Conservation (phyloP, 2,329 filamentous ascomycete genomes). For the Pseudopithomyces maydicus region DNA sequence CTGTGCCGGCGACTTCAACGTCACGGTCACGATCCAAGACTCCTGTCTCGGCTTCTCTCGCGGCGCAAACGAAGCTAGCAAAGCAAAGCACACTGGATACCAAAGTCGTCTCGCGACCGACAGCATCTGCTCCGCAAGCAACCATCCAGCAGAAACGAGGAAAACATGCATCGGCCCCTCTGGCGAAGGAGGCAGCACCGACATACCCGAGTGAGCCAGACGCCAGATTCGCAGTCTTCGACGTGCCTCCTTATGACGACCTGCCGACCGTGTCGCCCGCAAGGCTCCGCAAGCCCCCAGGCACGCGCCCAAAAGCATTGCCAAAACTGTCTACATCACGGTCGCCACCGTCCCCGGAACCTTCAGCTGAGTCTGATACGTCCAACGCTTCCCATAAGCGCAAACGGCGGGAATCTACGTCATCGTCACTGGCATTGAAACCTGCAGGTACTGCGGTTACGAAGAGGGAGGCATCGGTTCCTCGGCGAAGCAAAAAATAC, state of each 20-base stretch:
- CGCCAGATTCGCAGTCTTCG: slow-evolving; percentile 24
- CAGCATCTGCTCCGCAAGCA: slow-evolving; percentile 10
- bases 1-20: neutral
- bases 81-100: slow-evolving; percentile 13
- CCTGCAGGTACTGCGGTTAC: slow-evolving; percentile 1
- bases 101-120: slow-evolving; percentile 20
- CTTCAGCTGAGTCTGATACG: slow-evolving; percentile 29
- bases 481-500: slow-evolving; percentile 31
- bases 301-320: slow-evolving; percentile 10
- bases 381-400: slow-evolving; percentile 37
- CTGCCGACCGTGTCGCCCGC: slow-evolving; percentile 19
- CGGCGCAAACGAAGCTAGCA: neutral
- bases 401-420: slow-evolving; percentile 32
- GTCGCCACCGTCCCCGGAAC: slow-evolving; percentile 11
- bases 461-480: slow-evolving; percentile 11
- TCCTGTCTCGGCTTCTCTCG: neutral
- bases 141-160: slow-evolving; percentile 8
- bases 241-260: slow-evolving; percentile 35
- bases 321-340: neutral
- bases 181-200: slow-evolving; percentile 1
- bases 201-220: slow-evolving; percentile 14
- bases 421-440: slow-evolving; percentile 19
- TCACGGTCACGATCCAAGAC: slow-evolving; percentile 3
- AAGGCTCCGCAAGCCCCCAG: slow-evolving; percentile 19
- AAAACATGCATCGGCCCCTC: slow-evolving; percentile 1